These are phyloP conservation scores for Amanita jacksonii DNA, from an alignment of 768 basidiomycete genomes.

Conservation along the genomic window DNA sequence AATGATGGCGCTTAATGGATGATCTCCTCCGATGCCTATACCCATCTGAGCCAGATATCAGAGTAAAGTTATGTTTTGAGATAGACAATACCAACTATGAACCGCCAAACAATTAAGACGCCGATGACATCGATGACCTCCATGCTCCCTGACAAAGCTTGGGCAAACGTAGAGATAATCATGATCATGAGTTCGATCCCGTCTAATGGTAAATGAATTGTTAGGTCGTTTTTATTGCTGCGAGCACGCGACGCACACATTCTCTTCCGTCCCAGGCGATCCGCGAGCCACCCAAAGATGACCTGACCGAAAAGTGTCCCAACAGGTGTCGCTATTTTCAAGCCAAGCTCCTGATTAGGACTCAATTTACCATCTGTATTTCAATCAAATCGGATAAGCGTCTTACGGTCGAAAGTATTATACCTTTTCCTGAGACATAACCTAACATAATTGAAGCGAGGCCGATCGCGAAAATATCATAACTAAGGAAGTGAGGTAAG, in stretches of 20 bases:
- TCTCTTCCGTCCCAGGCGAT: slow-evolving; percentile 66
- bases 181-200: slow-evolving; percentile 76
- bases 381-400: too few relatives aligned
- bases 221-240: background rate
- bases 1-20: slow-evolving; percentile 79
- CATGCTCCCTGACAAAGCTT: slow-evolving; percentile 62
- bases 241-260: slow-evolving; percentile 48
- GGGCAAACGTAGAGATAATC: slow-evolving; percentile 69
- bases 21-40: slow-evolving; percentile 83
- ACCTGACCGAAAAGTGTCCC: slow-evolving; percentile 71
- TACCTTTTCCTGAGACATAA: slow-evolving; percentile 43
- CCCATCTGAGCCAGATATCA: slow-evolving; percentile 40
- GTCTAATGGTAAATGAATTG: slow-evolving; percentile 28
- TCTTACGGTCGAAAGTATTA: background rate
- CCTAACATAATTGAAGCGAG: slow-evolving; percentile 79
- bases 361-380: slow-evolving; percentile 20
- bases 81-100: slow-evolving; percentile 36
- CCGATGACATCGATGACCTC: slow-evolving; percentile 66
- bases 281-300: slow-evolving; percentile 75
- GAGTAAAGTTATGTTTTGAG: background rate
- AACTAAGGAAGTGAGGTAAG: slow-evolving; percentile 25
- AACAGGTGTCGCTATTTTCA: slow-evolving; percentile 71
- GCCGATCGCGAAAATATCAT: slow-evolving; percentile 87
- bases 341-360: slow-evolving; percentile 60
- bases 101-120: slow-evolving; percentile 76